Conservation (phyloP, 1,284 basidiomycete species). For the Xerocomus minutiporus region DNA sequence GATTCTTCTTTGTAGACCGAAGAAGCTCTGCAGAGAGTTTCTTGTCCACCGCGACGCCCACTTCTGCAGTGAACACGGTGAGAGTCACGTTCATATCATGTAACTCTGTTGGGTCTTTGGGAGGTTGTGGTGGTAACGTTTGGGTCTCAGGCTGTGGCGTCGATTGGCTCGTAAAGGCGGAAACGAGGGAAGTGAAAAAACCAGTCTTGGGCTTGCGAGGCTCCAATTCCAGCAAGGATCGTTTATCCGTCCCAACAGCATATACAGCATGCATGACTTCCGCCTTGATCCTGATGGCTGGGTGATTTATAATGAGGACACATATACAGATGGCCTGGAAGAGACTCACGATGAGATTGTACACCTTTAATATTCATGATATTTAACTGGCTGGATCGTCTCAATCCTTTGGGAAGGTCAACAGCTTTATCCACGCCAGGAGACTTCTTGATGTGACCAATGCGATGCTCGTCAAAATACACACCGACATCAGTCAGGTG, state of each 20-base stretch:
- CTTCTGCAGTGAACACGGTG: constrained; percentile 79
- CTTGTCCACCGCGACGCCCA: constrained; percentile 69
- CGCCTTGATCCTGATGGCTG: constrained; percentile 77
- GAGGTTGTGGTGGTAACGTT: constrained; percentile 35
- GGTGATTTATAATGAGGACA: not conserved
- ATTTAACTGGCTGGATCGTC: constrained; percentile 16
- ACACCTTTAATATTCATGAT: constrained; percentile 23
- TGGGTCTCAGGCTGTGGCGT: constrained; percentile 34
- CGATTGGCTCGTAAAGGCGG: constrained; percentile 48
- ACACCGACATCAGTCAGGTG: constrained; percentile 75
- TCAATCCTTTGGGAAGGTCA: constrained; percentile 40
- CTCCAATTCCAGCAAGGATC: constrained; percentile 36
- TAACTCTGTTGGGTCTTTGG: constrained; percentile 54
- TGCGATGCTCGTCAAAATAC: constrained; percentile 73
- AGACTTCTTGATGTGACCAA: constrained; percentile 73
- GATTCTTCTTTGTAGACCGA: constrained; percentile 93
- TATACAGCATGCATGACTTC: constrained; percentile 82
- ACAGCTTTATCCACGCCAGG: constrained; percentile 56
- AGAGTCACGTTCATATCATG: constrained; percentile 69
- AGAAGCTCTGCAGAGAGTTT: constrained; percentile 78
- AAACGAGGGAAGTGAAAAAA: constrained; percentile 78
- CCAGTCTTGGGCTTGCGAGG: constrained; percentile 42
- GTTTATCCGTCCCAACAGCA: constrained; percentile 65
- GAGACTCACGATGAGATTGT: constrained; percentile 21
- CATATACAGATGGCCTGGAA: not conserved